Conservation (phyloP, 208 protist species). For the Acanthamoeba triangularis region DNA sequence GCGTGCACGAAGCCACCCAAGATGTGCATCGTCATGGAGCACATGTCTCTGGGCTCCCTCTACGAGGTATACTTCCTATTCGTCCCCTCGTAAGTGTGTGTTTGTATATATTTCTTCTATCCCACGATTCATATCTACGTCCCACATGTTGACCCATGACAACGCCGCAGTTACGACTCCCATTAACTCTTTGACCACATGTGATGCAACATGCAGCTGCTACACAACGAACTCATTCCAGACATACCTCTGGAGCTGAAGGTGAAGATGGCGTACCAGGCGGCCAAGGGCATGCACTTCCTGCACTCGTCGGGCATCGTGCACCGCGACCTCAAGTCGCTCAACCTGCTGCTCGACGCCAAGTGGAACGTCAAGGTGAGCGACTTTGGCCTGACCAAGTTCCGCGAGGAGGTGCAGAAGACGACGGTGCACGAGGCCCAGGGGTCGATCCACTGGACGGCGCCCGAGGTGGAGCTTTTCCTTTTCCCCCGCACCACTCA, state of each 20-base stretch:
- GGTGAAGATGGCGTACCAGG: conserved; percentile 52
- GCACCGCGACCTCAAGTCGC: conserved; percentile 62
- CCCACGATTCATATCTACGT: not conserved
- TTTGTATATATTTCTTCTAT: not conserved
- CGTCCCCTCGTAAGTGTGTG: no score
- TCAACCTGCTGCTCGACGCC: conserved; percentile 52
- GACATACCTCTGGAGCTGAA: conserved; percentile 14
- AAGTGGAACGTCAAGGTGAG: conserved; percentile 53
- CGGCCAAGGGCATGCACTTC: conserved; percentile 69
- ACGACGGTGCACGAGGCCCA: not conserved
- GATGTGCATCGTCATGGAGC: conserved; percentile 71
- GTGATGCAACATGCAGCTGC: not conserved
- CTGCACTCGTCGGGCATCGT: conserved; percentile 67
- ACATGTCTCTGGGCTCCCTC: conserved; percentile 43
- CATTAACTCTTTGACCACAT: not conserved
- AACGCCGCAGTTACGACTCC: not conserved
- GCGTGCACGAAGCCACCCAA: conserved; percentile 28
- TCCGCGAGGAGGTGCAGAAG: conserved; percentile 51
- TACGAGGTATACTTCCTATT: not conserved
- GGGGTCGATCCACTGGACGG: not conserved
- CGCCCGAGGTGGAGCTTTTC: not conserved
- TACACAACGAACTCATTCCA: conserved; percentile 53
- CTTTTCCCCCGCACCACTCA: not conserved
- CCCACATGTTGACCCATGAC: not conserved
- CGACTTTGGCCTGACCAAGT: conserved; percentile 59